These are phyloP conservation scores for Candida taoyuanica DNA, from an alignment of 805 yeast genomes.

Conservation along the genomic window DNA sequence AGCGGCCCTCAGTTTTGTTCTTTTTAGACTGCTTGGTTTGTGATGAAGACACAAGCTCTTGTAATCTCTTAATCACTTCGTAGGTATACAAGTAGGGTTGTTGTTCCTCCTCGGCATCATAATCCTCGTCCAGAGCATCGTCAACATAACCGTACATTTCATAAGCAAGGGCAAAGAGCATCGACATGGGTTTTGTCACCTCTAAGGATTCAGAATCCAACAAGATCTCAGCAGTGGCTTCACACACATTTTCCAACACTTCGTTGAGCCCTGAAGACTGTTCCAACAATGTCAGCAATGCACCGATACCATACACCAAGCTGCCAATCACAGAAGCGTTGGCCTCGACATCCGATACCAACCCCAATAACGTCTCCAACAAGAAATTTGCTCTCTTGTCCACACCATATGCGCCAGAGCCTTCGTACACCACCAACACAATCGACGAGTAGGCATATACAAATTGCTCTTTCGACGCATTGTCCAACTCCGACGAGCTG, in stretches of 20 bases:
- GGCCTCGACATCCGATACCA: slow-evolving; percentile 7
- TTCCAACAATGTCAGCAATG: slow-evolving; percentile 20
- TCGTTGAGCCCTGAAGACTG: slow-evolving; percentile 17
- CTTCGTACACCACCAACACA: slow-evolving; percentile 22
- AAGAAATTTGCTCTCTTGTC: slow-evolving; percentile 20
- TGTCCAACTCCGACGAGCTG: slow-evolving; percentile 12
- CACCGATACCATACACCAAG: slow-evolving; percentile 24
- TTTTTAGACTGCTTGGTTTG: slow-evolving; percentile 56
- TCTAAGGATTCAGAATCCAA: slow-evolving; percentile 19
- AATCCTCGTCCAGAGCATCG: slow-evolving; percentile 35
- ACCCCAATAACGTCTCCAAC: slow-evolving; percentile 14
- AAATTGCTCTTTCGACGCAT: slow-evolving; percentile 16
- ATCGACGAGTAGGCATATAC: slow-evolving; percentile 24
- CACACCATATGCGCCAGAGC: slow-evolving; percentile 26
- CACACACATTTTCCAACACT: slow-evolving; percentile 18
- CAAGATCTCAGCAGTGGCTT: slow-evolving; percentile 19
- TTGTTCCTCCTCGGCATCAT: slow-evolving; percentile 39
- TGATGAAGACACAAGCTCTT: slow-evolving; percentile 44
- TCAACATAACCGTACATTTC: slow-evolving; percentile 33
- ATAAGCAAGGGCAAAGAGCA: slow-evolving; percentile 25
- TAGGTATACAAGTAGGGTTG: slow-evolving; percentile 53
- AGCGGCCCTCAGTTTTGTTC: slow-evolving; percentile 55
- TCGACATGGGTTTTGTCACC: slow-evolving; percentile 22
- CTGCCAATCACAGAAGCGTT: slow-evolving; percentile 17
- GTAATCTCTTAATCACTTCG: slow-evolving; percentile 37